Evolutionary conservation across 768 basidiomycete species (phyloP).

Genomic region (Coprinopsis marcescibilis): DNA sequence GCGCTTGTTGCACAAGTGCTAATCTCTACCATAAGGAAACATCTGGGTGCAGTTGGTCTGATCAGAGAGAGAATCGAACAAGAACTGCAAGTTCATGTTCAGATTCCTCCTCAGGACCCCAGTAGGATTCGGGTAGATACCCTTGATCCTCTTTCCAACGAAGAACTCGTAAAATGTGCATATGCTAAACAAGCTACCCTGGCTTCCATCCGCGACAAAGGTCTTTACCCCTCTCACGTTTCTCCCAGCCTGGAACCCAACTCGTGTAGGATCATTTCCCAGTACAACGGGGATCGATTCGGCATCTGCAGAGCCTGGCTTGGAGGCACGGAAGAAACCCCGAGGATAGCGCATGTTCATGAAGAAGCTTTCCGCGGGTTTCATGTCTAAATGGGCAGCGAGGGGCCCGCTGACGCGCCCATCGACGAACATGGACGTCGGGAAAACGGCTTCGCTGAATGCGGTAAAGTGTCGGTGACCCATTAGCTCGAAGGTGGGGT

Average conservation of each 20-base stretch:
- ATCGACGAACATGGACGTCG: conserved; percentile 14
- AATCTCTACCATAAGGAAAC: conserved; percentile 15
- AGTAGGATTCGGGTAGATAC: conserved; percentile 15
- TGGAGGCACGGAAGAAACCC: conserved; percentile 12
- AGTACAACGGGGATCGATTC: conserved; percentile 3
- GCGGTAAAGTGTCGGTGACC: conserved; percentile 14
- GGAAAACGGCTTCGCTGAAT: conserved; percentile 14
- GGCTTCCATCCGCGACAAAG: conserved; percentile 11
- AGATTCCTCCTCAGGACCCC: conserved; percentile 12
- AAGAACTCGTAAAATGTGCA: conserved; percentile 15
- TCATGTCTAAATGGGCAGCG: conserved; percentile 11
- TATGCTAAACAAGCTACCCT: conserved; percentile 3
- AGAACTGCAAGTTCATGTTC: conserved; percentile 9
- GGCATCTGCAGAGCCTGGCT: conserved; percentile 4
- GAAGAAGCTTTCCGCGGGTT: conserved; percentile 15
- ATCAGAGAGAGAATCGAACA: conserved; percentile 2
- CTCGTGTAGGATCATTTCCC: conserved; percentile 8
- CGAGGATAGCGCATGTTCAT: conserved; percentile 11
- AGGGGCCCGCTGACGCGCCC: conserved; percentile 8
- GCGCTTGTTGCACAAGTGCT: too few species aligned
- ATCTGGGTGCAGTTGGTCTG: conserved; percentile 8
- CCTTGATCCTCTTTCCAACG: conserved; percentile 13
- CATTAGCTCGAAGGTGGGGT: conserved; percentile 15
- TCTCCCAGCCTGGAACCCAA: conserved; percentile 13
- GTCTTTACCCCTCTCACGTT: conserved; percentile 14